These are phyloP conservation scores for Babesia sp. DNA, from an alignment of 169 alveolate species.

Conservation along the genomic window DNA sequence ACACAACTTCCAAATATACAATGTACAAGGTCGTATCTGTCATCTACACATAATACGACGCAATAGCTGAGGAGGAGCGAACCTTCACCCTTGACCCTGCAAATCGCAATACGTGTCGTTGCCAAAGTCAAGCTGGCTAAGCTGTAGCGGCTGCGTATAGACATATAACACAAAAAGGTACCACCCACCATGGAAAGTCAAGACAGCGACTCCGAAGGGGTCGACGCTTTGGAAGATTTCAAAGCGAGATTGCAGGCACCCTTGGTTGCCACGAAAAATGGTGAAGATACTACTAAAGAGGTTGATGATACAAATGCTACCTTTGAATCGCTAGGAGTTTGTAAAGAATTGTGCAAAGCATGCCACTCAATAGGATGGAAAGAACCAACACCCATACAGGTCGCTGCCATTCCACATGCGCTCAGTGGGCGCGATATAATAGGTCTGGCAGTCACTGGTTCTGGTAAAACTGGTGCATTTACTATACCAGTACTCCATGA, in stretches of 20 bases:
- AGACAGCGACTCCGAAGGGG: conserved; percentile 28
- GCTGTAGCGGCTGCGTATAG: too few species aligned
- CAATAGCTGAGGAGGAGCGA: too few species aligned
- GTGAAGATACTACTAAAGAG: not conserved
- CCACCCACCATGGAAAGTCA: conserved; percentile 6
- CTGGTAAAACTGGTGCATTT: conserved; percentile 92
- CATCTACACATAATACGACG: too few species aligned
- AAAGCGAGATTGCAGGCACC: conserved; percentile 40
- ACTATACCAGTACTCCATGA: conserved; percentile 94
- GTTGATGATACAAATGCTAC: conserved; percentile 45
- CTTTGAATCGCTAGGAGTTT: conserved; percentile 91
- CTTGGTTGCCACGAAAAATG: not conserved
- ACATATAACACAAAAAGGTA: too few species aligned
- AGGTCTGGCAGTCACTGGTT: conserved; percentile 98
- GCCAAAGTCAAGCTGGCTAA: too few species aligned
- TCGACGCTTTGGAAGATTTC: conserved; percentile 30
- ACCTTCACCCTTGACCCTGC: too few species aligned
- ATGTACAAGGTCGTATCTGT: too few species aligned
- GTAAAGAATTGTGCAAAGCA: conserved; percentile 92
- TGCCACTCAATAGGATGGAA: conserved; percentile 88
- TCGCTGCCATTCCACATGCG: conserved; percentile 90
- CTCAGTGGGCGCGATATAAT: conserved; percentile 94
- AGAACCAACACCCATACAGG: conserved; percentile 93
- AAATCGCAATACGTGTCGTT: too few species aligned
- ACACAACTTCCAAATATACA: too few species aligned